Evolutionary conservation across 2,329 filamentous ascomycete species (phyloP), one percentile per base, ranked within the genome.

Genomic region (Chaetomium olivaceum): DNA sequence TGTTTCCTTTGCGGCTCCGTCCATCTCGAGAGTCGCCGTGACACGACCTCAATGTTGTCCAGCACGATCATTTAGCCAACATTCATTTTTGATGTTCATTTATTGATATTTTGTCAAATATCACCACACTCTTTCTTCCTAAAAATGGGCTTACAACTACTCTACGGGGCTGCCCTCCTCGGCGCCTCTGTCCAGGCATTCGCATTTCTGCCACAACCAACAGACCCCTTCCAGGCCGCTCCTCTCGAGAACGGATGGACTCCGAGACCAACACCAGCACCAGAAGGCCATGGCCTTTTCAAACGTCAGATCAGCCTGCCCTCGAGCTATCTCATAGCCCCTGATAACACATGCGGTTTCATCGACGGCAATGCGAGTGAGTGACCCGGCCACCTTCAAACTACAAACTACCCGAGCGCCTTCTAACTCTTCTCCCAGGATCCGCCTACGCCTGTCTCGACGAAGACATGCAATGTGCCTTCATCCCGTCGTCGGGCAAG

Each of bases 311-410:
- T 68, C 21, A 58, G 67, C n/a, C 73, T 67, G n/a, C 58, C 48
- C 0, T 65, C 73, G 21, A 80, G 76, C 0, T 76, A 80, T 31
- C 75, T 82, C n/a, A 71, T 81, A 62, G 82, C 78, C 12, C 79
- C 80, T 1, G 81, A 84, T 70, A 82, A 82, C 66, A 83, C 80
- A 0, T 85, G 83, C 65, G 83, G 83, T 68, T 85, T 77, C 70
- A 73, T 85, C 48, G 76, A 76, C 33, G 82, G 78, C 36, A 75
- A 74, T 31, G 62, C 75, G 14, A 75, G 78, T 80, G 71, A 63
- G 72, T 70, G 19, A 23, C 14, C 19, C 36, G n/a, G 6, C 19
- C 6, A 2, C 16, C 19, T n/a, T n/a, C 8, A 3, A 8, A 0
- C 25, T 23, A 19, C 8, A n/a, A n/a, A n/a, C 7, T 1, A 29